These are phyloP conservation scores for Emydomyces testavorans DNA, from an alignment of 2,329 filamentous ascomycete genomes.

Conservation along the genomic window DNA sequence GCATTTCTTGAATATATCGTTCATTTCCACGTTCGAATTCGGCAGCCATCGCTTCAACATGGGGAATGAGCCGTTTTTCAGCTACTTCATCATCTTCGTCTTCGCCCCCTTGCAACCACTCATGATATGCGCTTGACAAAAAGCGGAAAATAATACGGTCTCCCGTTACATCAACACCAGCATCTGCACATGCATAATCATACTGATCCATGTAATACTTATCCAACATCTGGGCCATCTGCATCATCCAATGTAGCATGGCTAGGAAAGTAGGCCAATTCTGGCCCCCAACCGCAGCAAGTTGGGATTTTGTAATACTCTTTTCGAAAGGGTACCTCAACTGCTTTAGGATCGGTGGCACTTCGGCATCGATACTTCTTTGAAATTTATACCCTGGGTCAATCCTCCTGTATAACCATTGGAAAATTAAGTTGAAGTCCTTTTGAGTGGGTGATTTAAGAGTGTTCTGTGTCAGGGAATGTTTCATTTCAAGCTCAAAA, in stretches of 20 bases:
- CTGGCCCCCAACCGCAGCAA: constrained; percentile 86
- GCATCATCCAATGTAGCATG: constrained; percentile 98
- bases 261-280: constrained; percentile 96
- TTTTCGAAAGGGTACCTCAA: constrained; percentile 90
- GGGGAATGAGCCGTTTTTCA: constrained; percentile 65
- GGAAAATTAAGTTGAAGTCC: constrained; percentile 95
- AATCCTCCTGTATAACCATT: constrained; percentile 93
- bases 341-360: constrained; percentile 83
- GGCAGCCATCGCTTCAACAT: constrained; percentile 74
- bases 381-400: constrained; percentile 88
- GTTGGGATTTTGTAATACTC: constrained; percentile 91
- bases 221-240: constrained; percentile 86
- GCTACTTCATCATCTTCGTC: constrained; percentile 78
- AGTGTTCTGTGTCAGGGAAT: constrained; percentile 78
- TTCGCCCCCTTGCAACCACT: constrained; percentile 87
- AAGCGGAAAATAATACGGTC: constrained; percentile 94
- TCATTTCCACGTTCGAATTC: constrained; percentile 80
- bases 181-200: constrained; percentile 79
- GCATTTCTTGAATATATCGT: constrained; percentile 71
- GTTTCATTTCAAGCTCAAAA: constrained; percentile 96
- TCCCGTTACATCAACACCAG: constrained; percentile 72
- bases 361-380: constrained; percentile 90
- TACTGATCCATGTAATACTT: constrained; percentile 67
- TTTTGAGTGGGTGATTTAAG: constrained; percentile 94
- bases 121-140: constrained; percentile 75